Percentiles rank a stretch among this genome's conserved stretches.
phyloP scores from a whole-genome alignment of 2,329 filamentous ascomycete species.

The Diaporthe australafricana region DNA sequence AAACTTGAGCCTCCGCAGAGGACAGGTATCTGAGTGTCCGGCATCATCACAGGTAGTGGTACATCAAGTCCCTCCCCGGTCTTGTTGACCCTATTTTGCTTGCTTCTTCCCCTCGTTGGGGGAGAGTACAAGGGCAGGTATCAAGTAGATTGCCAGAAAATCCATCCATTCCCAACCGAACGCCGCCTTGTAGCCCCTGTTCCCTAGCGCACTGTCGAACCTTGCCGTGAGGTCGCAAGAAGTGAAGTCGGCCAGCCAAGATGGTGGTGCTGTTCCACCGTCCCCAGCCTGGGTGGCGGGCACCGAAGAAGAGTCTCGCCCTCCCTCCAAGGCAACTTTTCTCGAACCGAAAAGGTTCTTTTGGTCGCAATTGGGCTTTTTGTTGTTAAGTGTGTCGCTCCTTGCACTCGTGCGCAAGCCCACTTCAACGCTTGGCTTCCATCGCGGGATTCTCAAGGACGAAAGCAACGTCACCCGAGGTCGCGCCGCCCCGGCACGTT shows the following conservation, averaged over 20 bases:
- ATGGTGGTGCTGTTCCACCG: not conserved
- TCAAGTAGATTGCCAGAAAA: not conserved
- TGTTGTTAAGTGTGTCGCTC: not conserved
- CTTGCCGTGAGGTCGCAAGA: slow-evolving; percentile 23
- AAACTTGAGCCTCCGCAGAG: slow-evolving; percentile 15
- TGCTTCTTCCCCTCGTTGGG: not conserved
- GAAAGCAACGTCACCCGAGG: slow-evolving; percentile 58
- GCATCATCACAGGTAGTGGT: slow-evolving; percentile 13
- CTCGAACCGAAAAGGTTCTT: not conserved
- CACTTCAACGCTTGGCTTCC: slow-evolving; percentile 9
- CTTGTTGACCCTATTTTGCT: not conserved
- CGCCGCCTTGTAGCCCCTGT: slow-evolving; percentile 15
- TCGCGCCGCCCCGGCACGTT: slow-evolving; percentile 61
- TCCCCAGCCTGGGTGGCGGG: not conserved
- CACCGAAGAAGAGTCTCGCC: not conserved
- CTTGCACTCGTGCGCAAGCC: no score
- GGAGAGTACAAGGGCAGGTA: not conserved
- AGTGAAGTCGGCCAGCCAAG: slow-evolving; percentile 14
- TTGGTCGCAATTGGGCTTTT: not conserved
- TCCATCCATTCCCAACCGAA: not conserved
- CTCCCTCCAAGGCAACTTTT: not conserved
- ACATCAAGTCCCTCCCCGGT: not conserved
- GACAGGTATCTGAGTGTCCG: slow-evolving; percentile 20
- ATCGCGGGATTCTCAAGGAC: slow-evolving; percentile 47
- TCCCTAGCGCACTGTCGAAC: slow-evolving; percentile 23